These are phyloP conservation scores for Jatropha podagrica DNA, from an alignment of 441 rosid species.

Conservation along the genomic window DNA sequence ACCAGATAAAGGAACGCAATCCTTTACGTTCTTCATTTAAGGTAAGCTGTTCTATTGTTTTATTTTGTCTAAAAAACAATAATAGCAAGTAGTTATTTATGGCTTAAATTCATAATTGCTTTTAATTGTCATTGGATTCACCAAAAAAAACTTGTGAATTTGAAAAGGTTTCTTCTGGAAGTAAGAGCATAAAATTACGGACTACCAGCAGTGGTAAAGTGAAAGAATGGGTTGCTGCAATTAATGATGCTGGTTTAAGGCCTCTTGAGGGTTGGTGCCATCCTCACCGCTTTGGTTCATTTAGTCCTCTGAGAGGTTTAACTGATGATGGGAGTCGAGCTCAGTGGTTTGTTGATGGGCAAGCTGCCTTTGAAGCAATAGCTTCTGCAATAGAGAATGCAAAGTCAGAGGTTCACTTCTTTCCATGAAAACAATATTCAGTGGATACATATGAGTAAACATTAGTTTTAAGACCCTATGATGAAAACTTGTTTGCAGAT, in stretches of 20 bases:
- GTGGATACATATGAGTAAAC: not conserved
- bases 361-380: slow-evolving; percentile 88
- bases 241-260: slow-evolving; percentile 90
- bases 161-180: slow-evolving; percentile 80
- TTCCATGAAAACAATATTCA: slow-evolving; percentile 6
- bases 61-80: not conserved
- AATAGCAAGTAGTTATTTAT: not conserved
- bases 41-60: slow-evolving; percentile 40
- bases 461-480: slow-evolving; percentile 4
- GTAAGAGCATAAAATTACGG: slow-evolving; percentile 81
- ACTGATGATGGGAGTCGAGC: slow-evolving; percentile 92
- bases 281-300: slow-evolving; percentile 98
- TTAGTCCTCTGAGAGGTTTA: slow-evolving; percentile 95
- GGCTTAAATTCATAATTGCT: not conserved
- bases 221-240: slow-evolving; percentile 90
- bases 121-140: slow-evolving; percentile 13
- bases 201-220: slow-evolving; percentile 68
- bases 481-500: slow-evolving; percentile 54
- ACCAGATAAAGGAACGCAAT: slow-evolving; percentile 79
- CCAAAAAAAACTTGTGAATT: slow-evolving; percentile 27
- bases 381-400: slow-evolving; percentile 89
- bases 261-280: slow-evolving; percentile 99
- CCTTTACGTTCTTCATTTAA: slow-evolving; percentile 87
- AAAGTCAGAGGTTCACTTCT: slow-evolving; percentile 81
- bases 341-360: slow-evolving; percentile 98